Conservation (phyloP, 2,329 filamentous ascomycete genomes). For the Xylaria sp. region DNA sequence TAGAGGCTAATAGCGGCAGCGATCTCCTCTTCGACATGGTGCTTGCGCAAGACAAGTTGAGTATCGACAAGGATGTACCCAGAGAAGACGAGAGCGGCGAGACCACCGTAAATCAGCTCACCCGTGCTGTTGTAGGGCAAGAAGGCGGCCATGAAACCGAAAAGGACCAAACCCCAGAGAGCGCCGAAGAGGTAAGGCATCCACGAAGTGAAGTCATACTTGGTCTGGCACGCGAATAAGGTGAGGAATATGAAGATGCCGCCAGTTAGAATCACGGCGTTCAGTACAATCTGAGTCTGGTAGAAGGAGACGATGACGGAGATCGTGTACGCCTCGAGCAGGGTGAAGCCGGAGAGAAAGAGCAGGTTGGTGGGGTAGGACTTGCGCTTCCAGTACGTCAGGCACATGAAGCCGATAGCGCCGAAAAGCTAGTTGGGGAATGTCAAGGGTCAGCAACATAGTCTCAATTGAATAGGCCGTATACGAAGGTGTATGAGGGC, state of each 20-base stretch:
- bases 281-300: slow-evolving; percentile 79
- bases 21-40: slow-evolving; percentile 98
- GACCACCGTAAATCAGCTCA: slow-evolving; percentile 84
- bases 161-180: slow-evolving; percentile 88
- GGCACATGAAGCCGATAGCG: slow-evolving; percentile 80
- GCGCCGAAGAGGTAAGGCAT: slow-evolving; percentile 92
- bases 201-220: slow-evolving; percentile 98
- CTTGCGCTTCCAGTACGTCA: slow-evolving; percentile 95
- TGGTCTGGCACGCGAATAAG: slow-evolving; percentile 93
- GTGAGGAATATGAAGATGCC: slow-evolving; percentile 81
- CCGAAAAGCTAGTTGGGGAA: slow-evolving; percentile 66
- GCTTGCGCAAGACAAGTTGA: slow-evolving; percentile 91
- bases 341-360: slow-evolving; percentile 89
- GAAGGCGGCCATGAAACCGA: slow-evolving; percentile 91
- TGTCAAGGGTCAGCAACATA: slow-evolving; percentile 16
- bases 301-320: slow-evolving; percentile 93
- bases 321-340: slow-evolving; percentile 91
- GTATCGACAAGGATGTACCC: slow-evolving; percentile 96
- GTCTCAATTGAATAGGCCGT: background rate
- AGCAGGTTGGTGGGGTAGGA: slow-evolving; percentile 93
- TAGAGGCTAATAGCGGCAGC: slow-evolving; percentile 94
- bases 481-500: background rate
- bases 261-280: slow-evolving; percentile 87
- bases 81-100: slow-evolving; percentile 86
- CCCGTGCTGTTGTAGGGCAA: slow-evolving; percentile 81